Base-by-base conservation (phyloP, 805 yeast genomes). In the Yarrowia osloensis region DNA sequence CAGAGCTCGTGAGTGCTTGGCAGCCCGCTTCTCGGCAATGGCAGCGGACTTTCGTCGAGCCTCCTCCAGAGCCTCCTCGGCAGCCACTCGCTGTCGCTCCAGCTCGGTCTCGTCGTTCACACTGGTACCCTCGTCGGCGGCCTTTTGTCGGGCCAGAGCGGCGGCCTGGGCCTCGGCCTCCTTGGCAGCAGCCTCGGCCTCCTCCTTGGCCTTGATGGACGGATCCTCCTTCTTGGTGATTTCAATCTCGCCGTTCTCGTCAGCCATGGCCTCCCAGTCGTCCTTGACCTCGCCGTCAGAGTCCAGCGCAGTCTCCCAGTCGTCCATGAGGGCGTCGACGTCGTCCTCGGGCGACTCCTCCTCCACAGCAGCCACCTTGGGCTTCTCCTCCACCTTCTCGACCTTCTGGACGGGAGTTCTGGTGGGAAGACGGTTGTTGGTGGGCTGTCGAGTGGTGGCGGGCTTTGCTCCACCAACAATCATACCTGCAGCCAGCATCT, bases 251-350 rank as follows among this genome's bases (percentile, higher is more conserved):
- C 72, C 68, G 24, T 71, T 61, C 17, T 70, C 59, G 37, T 63
- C 67, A 17, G 49, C 67, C 67, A 42, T 59, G 65, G 68, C 68
- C 68, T 49, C 63, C 44, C 37, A 61, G 54, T 61, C 66, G 44
- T 61, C 80, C 49, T 81, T 83, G 67, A 82, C 77, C 73, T 85
- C 89, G 82, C 86, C 85, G 68, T 79, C 84, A 33, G 74, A 78
- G 50, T 82, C 86, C 24, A 82, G 82, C 29, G 81, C 81, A 63
- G 85, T 88, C 67, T 91, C 97, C 97, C 97, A 91, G 76, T 90
- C 96, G 70, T 92, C 97, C 68, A 88, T 82, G 33, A 90, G 79
- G 15, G 82, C 87, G 33, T 85, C 89, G 13, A 31, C 66, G 11
- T 66, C 65, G 15, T 59, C 67, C 33, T 55, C 39, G 17, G 39